Evolutionary conservation across 805 yeast genomes (phyloP), one percentile per base, ranked within the genome.

Genomic region (Yarrowia bubula): DNA sequence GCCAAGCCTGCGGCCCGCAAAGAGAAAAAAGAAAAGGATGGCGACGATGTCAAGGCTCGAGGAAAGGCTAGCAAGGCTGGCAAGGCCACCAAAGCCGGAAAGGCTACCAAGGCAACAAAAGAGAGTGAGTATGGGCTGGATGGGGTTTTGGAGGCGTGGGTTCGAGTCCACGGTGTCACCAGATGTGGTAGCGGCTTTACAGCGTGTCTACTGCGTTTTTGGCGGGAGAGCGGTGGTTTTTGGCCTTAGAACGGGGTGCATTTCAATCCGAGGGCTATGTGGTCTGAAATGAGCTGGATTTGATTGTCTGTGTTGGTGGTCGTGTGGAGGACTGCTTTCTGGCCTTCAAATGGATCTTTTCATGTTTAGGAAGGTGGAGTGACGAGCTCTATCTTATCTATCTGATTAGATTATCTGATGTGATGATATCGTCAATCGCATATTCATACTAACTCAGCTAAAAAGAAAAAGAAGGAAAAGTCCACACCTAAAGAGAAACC

Each of bases 401-500:
- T 22, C 28, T 22, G 4, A 22, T 22, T 22, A 22, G 28, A 22
- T 22, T 5, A 22, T 22, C 28, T 22, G 28, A 22, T n/a, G n/a
- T n/a, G n/a, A n/a, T n/a, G n/a, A n/a, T n/a, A n/a, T n/a, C n/a
- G n/a, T n/a, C n/a, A n/a, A n/a, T n/a, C n/a, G n/a, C n/a, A n/a
- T n/a, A n/a, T n/a, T n/a, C n/a, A n/a, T n/a, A n/a, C 51, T 58
- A 58, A 43, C 64, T 5, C 51, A 58, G 64, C 64, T 6, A 67
- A 66, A 48, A 66, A 68, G 33, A 73, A 80, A 74, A 68, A 68
- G 38, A 71, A 67, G 28, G 67, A 69, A 55, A 53, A 50, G 61
- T 58, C 68, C 48, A 68, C 69, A 47, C 76, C 85, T 57, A 85
- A 88, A 75, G 79, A 85, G 66, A 83, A 89, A 76, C 86, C 92